phyloP scores from a whole-genome alignment of 345 rosid genomes.

The Syzygium aqueum region DNA sequence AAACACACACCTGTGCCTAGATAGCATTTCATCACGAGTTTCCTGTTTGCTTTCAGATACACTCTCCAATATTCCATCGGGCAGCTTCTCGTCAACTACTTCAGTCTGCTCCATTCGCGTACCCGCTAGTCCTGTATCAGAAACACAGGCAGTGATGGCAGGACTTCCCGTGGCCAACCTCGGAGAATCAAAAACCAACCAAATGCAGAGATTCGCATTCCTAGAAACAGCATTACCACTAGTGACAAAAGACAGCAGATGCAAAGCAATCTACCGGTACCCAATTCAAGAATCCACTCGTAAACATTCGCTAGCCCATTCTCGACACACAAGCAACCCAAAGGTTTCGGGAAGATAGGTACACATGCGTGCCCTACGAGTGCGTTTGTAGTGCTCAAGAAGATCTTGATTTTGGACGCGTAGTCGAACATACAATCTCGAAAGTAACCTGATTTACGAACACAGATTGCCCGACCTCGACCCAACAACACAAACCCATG shows the following conservation, averaged over 20 bases:
- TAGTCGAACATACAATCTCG: background rate
- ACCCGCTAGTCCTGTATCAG: background rate
- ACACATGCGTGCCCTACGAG: background rate
- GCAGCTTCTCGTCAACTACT: constrained; percentile 8
- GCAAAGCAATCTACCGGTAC: background rate
- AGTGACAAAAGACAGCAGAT: background rate
- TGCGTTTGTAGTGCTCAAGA: background rate
- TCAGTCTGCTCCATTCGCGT: constrained; percentile 27
- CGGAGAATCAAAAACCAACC: background rate
- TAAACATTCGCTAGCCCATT: background rate
- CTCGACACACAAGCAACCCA: background rate
- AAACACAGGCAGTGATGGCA: background rate
- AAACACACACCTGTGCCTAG: constrained; percentile 44
- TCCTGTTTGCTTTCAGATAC: constrained; percentile 23
- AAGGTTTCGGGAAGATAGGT: background rate
- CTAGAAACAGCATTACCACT: background rate
- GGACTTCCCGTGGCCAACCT: background rate
- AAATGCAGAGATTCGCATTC: background rate
- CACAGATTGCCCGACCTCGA: background rate
- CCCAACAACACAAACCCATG: background rate
- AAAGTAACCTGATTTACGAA: background rate
- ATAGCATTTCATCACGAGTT: constrained; percentile 53
- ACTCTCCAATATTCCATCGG: constrained; percentile 10
- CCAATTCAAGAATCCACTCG: background rate
- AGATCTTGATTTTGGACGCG: background rate